Evolutionary conservation across 108 stramenopile genomes (phyloP).

Genomic region (Fragilariopsis cylindrus): DNA sequence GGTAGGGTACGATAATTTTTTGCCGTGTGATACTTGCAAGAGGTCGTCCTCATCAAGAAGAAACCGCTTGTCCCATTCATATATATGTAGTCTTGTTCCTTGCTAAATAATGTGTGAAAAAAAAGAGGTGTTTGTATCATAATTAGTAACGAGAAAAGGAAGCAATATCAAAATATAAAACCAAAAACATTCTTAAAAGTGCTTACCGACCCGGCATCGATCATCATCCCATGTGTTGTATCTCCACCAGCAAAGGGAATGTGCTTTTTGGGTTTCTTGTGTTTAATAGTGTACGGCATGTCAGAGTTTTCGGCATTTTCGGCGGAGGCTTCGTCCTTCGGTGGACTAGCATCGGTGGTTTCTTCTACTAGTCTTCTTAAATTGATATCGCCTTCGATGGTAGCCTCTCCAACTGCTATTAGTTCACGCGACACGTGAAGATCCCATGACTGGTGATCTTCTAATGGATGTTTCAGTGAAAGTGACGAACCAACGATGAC

Average conservation of each 20-base stretch:
- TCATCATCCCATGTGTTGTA: slow-evolving; percentile 76
- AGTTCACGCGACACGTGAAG: not conserved
- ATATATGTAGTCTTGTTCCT: slow-evolving; percentile 90
- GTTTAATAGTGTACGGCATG: slow-evolving; percentile 18
- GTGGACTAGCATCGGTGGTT: not conserved
- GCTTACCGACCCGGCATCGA: slow-evolving; percentile 85
- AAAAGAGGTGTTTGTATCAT: not conserved
- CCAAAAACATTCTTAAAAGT: slow-evolving; percentile 39
- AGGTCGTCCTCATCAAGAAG: slow-evolving; percentile 46
- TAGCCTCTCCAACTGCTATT: not conserved
- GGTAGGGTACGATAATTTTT: slow-evolving; percentile 61
- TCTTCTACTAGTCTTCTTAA: not conserved
- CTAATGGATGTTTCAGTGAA: slow-evolving; percentile 16
- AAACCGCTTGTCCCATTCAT: slow-evolving; percentile 74
- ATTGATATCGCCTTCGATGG: not conserved
- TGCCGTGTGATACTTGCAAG: slow-evolving; percentile 23
- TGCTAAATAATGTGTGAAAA: slow-evolving; percentile 19
- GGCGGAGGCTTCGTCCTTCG: not conserved
- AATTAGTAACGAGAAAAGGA: slow-evolving; percentile 1
- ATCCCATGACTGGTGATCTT: slow-evolving; percentile 26
- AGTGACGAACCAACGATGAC: not conserved
- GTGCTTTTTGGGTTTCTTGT: slow-evolving; percentile 14
- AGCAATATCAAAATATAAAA: not conserved
- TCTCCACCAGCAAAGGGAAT: slow-evolving; percentile 14
- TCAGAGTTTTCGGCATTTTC: not conserved